Conservation (phyloP, 169 alveolate species). For the Plasmodium knowlesi region DNA sequence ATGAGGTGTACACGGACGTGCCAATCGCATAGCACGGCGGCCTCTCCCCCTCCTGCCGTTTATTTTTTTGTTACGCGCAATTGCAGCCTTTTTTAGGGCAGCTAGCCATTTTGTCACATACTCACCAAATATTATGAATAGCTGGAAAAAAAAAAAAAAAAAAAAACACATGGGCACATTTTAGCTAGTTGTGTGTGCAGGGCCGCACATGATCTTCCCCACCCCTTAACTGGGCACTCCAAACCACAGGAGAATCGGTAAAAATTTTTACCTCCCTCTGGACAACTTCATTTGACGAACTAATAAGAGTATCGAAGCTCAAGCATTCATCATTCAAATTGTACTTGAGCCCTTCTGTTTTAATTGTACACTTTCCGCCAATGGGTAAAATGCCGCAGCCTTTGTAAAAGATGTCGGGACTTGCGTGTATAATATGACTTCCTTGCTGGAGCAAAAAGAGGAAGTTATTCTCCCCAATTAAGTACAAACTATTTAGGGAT, state of each 20-base stretch:
- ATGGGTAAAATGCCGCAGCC: slow-evolving; percentile 60
- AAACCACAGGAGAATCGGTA: slow-evolving; percentile 35
- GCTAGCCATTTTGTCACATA: background rate
- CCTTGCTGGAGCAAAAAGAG: slow-evolving; percentile 63
- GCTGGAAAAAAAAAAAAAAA: background rate
- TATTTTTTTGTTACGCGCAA: slow-evolving; percentile 5
- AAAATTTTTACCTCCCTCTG: slow-evolving; percentile 7
- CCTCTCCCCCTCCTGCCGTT: background rate
- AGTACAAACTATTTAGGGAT: slow-evolving; percentile 27
- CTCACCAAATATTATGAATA: background rate
- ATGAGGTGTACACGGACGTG: slow-evolving; percentile 69
- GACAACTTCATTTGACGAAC: slow-evolving; percentile 66
- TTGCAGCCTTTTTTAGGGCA: background rate
- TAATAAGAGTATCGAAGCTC: slow-evolving; percentile 62
- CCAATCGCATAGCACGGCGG: slow-evolving; percentile 15
- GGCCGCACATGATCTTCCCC: background rate
- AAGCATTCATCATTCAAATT: slow-evolving; percentile 51
- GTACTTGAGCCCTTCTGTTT: slow-evolving; percentile 70
- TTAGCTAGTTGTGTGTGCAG: background rate
- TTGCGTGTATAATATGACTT: slow-evolving; percentile 27
- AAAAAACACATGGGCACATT: background rate
- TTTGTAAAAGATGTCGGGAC: slow-evolving; percentile 30
- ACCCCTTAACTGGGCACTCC: slow-evolving; percentile 13
- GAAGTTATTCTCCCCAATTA: slow-evolving; percentile 74
- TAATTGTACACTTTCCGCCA: slow-evolving; percentile 51